phyloP scores from a whole-genome alignment of 2,329 filamentous ascomycete species.

The Colletotrichum orchidophilum region DNA sequence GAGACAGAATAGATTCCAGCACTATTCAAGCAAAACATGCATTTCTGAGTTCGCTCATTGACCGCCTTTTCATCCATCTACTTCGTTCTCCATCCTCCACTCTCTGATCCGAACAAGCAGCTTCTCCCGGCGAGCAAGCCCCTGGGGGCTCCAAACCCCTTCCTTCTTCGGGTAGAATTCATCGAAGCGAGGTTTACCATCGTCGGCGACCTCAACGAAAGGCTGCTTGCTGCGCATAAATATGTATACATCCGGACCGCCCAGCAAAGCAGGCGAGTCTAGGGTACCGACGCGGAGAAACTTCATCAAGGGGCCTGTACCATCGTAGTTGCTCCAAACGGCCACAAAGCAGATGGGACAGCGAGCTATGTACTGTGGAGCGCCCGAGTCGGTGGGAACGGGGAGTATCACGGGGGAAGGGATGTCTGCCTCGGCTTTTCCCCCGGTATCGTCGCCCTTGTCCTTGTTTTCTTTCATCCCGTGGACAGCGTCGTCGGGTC shows the following conservation, averaged over 20 bases:
- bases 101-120: conserved; percentile 36
- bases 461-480: background rate
- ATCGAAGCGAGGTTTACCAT: conserved; percentile 49
- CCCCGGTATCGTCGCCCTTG: background rate
- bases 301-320: conserved; percentile 41
- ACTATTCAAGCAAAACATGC: background rate
- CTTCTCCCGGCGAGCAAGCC: conserved; percentile 41
- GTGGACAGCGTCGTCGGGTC: background rate
- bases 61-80: background rate
- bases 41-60: background rate
- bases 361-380: conserved; percentile 50
- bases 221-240: conserved; percentile 49
- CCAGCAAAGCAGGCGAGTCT: conserved; percentile 45
- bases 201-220: conserved; percentile 49
- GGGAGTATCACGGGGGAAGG: conserved; percentile 37
- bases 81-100: conserved; percentile 10
- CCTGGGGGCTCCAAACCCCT: conserved; percentile 45
- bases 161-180: conserved; percentile 45
- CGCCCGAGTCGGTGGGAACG: conserved; percentile 51
- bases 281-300: conserved; percentile 57
- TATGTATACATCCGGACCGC: conserved; percentile 57
- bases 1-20: background rate
- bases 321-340: conserved; percentile 53
- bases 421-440: background rate
- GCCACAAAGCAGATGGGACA: conserved; percentile 53